These are phyloP conservation scores for Quercus dentata DNA, from an alignment of 306 rosid genomes.

Conservation along the genomic window DNA sequence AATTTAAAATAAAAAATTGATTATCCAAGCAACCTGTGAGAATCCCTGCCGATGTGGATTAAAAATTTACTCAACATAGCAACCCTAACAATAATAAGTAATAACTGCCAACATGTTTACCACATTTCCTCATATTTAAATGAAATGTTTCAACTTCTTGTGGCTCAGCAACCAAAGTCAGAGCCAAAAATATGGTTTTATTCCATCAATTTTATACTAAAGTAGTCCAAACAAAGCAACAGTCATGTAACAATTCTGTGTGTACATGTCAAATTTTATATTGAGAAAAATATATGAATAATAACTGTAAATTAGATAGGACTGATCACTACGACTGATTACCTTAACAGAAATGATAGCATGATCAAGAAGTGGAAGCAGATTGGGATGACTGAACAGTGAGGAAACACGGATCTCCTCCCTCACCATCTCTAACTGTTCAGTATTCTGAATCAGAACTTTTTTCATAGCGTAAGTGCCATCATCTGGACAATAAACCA, in stretches of 20 bases:
- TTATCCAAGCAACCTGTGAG: neutral
- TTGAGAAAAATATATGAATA: neutral
- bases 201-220: neutral
- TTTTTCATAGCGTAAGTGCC: conserved; percentile 96
- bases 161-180: neutral
- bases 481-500: conserved; percentile 54
- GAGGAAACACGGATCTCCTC: conserved; percentile 98
- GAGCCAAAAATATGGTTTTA: neutral
- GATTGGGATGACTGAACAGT: conserved; percentile 82
- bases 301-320: neutral
- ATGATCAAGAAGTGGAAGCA: conserved; percentile 98
- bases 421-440: conserved; percentile 89
- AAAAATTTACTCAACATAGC: neutral
- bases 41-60: neutral
- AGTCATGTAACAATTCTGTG: neutral
- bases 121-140: neutral
- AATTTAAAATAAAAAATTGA: neutral
- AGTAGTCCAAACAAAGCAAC: neutral
- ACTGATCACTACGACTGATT: neutral
- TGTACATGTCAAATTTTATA: neutral
- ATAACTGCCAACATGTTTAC: neutral
- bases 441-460: conserved; percentile 85
- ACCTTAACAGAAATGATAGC: conserved; percentile 95
- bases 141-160: neutral
- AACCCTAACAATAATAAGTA: neutral